A percentile compares a stretch with the other conserved stretches of the same genome.
phyloP scores from a whole-genome alignment of 768 basidiomycete species.

The Lentinula raphanica region DNA sequence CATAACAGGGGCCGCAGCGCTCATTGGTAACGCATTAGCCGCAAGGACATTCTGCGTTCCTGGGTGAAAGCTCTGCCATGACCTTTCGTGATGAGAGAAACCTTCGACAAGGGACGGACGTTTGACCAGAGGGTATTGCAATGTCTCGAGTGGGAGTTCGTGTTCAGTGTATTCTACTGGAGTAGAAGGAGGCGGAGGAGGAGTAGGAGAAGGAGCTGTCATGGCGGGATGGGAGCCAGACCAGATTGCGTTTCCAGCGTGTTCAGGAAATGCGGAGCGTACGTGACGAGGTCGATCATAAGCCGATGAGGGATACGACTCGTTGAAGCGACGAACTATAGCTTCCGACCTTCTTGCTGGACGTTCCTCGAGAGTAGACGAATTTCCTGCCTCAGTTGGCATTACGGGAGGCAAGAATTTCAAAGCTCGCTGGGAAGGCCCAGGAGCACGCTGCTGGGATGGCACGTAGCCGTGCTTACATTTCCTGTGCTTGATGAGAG shows the following conservation, averaged over 20 bases:
- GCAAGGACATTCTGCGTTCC: too few relatives aligned
- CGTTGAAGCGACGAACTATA: background rate
- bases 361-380: background rate
- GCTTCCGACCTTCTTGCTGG: background rate
- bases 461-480: background rate
- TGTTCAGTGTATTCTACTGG: background rate
- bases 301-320: background rate
- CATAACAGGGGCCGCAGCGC: too few relatives aligned
- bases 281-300: background rate
- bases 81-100: background rate
- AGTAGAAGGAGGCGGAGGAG: background rate
- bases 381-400: background rate
- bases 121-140: background rate
- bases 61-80: background rate
- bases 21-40: too few relatives aligned
- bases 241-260: too few relatives aligned
- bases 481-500: background rate
- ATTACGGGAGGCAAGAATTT: background rate
- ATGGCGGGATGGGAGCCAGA: too few relatives aligned
- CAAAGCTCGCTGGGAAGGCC: background rate
- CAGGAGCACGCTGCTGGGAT: background rate
- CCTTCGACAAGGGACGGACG: background rate
- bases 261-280: too few relatives aligned
- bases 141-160: background rate
- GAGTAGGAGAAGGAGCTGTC: too few relatives aligned